Base-by-base conservation (phyloP, 192 early-diverging fungal species). In the Coemansia sp. region DNA sequence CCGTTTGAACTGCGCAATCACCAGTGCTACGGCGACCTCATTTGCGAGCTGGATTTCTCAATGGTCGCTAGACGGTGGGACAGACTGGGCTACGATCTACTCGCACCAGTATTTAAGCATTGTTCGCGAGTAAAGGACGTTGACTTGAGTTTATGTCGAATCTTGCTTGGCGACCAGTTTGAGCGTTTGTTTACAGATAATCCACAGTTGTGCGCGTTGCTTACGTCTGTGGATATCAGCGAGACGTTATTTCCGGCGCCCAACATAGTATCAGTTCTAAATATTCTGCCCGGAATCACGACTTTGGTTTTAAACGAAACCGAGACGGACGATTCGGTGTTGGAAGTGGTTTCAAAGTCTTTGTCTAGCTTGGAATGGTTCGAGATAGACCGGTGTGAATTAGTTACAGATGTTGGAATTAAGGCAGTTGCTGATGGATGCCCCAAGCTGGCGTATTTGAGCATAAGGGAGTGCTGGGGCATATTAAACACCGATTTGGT, bases 41-140 rank as follows among this genome's bases (percentile, higher is more conserved):
- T 68, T n/a, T 42, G 62, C 21, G 37, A 15, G 9, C 46, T 77
- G 14, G 69, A 77, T 48, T 42, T 77, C 14, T 60, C 62, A 5
- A 71, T 77, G 75, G 55, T 77, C 7, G 53, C 36, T 17, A 70
- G 66, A 3, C 60, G 75, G 14, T 77, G 75, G 75, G 75, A 77
- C 21, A 62, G 37, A 25, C 34, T 77, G 11, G 39, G 61, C 44
- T 64, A 62, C 44, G 19, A 42, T 25, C 17, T 64, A 4, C 32
- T 77, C 11, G 27, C 62, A 17, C 60, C 41, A 2, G 27, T 77
- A 5, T 62, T 77, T 12, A n/a, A 45, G 6, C 6, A 11, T 62
- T 72, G 69, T 46, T 23, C 32, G 10, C 37, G 51, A 8, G 10
- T 72, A 4, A 15, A 19, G 5, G 25, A 12, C 1, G 31, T 77